phyloP scores from a whole-genome alignment of 2,329 filamentous ascomycete genomes.

The Lachnellula occidentalis region DNA sequence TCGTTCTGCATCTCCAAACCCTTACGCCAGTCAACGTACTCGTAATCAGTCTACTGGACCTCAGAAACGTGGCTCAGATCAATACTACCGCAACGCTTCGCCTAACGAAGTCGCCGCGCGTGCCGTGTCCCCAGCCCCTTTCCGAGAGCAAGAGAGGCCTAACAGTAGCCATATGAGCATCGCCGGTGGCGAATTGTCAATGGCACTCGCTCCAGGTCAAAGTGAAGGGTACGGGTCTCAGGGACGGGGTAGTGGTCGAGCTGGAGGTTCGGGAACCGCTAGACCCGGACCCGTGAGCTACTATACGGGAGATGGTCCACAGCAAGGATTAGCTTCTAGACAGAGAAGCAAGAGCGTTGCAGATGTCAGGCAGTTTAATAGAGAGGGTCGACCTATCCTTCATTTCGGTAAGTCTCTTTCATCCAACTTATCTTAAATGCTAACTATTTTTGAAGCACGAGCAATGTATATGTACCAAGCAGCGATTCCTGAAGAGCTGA shows the following conservation, averaged over 20 bases:
- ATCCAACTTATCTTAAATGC: conserved; percentile 8
- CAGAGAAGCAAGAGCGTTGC: conserved; percentile 78
- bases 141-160: conserved; percentile 40
- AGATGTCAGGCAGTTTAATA: conserved; percentile 75
- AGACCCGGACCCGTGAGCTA: conserved; percentile 48
- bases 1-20: conserved; percentile 57
- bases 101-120: conserved; percentile 40
- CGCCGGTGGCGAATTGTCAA: conserved; percentile 52
- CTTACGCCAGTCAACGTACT: conserved; percentile 35
- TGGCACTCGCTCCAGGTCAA: conserved; percentile 55
- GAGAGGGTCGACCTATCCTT: conserved; percentile 80
- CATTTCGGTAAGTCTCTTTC: conserved; percentile 75
- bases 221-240: conserved; percentile 56
- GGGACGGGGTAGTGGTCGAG: conserved; percentile 44
- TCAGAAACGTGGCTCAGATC: conserved; percentile 43
- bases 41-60: conserved; percentile 34
- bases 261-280: conserved; percentile 41
- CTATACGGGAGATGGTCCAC: conserved; percentile 38
- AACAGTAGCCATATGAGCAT: conserved; percentile 39
- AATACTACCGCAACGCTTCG: conserved; percentile 47
- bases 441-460: conserved; percentile 55
- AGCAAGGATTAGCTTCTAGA: conserved; percentile 35
- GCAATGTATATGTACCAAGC: conserved; percentile 93
- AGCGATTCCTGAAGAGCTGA: conserved; percentile 90
- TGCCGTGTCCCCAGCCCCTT: conserved; percentile 39